phyloP scores from a whole-genome alignment of 805 yeast species.

The Monosporozyma yasuniensis region DNA sequence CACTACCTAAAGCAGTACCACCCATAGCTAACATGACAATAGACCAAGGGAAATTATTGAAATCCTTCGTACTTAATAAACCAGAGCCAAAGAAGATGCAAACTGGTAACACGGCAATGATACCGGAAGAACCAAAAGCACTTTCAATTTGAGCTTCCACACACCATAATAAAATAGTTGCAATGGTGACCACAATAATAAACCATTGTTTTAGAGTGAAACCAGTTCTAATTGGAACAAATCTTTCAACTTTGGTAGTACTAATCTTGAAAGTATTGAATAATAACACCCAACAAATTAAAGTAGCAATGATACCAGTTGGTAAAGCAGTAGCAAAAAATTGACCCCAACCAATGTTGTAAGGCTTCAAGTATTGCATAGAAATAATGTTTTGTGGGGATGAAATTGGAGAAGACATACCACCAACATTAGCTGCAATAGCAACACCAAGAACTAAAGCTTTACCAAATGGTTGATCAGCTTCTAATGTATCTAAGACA shows the following conservation, averaged over 20 bases:
- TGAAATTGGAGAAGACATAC: conserved; percentile 94
- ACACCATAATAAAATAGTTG: conserved; percentile 86
- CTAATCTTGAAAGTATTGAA: conserved; percentile 46
- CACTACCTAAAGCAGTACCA: conserved; percentile 88
- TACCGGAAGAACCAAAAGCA: conserved; percentile 85
- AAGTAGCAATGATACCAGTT: conserved; percentile 51
- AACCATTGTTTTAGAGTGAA: conserved; percentile 69
- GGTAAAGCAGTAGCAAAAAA: conserved; percentile 90
- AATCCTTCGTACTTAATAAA: conserved; percentile 69
- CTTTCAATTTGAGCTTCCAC: conserved; percentile 62
- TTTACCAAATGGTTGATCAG: conserved; percentile 68
- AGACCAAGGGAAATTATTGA: conserved; percentile 93
- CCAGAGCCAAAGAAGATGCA: conserved; percentile 87
- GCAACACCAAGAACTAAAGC: conserved; percentile 88
- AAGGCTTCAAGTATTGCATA: conserved; percentile 66
- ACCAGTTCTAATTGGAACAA: conserved; percentile 47
- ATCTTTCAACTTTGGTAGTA: conserved; percentile 39
- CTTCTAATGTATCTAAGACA: conserved; percentile 65
- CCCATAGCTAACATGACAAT: conserved; percentile 96
- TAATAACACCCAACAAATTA: conserved; percentile 64
- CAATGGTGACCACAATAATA: conserved; percentile 54
- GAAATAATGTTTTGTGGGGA: conserved; percentile 95
- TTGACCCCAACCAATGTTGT: conserved; percentile 69
- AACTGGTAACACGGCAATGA: conserved; percentile 79
- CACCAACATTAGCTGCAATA: conserved; percentile 83